phyloP scores from a whole-genome alignment of 2,329 filamentous ascomycete genomes.

The Trichoderma sp. region DNA sequence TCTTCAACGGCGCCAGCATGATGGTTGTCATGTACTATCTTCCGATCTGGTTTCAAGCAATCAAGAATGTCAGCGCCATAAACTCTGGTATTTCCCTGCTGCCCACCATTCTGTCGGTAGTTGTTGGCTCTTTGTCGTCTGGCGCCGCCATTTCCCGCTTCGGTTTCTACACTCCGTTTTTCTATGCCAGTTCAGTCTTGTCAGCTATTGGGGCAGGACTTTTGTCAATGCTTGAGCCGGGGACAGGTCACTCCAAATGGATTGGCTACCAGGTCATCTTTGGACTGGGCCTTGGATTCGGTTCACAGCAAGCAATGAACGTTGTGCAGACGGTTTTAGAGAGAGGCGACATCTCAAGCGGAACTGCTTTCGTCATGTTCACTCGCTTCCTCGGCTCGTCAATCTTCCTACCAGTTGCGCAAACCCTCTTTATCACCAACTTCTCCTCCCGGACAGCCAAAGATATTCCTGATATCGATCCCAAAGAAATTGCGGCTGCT shows the following conservation, averaged over 20 bases:
- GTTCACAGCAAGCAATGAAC: conserved; percentile 44
- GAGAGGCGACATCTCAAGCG: conserved; percentile 44
- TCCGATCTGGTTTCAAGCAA: conserved; percentile 51
- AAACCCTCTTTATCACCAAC: background rate
- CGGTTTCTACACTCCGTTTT: conserved; percentile 43
- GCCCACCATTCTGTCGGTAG: conserved; percentile 30
- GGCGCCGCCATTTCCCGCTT: conserved; percentile 29
- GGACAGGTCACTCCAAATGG: conserved; percentile 25
- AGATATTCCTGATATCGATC: background rate
- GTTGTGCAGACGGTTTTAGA: conserved; percentile 45
- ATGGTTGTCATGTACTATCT: conserved; percentile 39
- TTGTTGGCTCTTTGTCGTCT: conserved; percentile 28
- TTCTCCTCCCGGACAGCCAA: background rate
- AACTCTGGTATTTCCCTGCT: conserved; percentile 31
- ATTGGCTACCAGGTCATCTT: conserved; percentile 38
- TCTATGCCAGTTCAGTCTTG: conserved; percentile 35
- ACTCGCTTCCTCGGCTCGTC: conserved; percentile 42
- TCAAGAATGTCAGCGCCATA: conserved; percentile 35
- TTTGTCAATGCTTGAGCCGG: conserved; percentile 37
- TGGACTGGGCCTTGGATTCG: conserved; percentile 43
- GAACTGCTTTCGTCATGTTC: conserved; percentile 47
- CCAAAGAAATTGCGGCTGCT: background rate
- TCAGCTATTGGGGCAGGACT: conserved; percentile 39
- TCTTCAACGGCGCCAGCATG: conserved; percentile 5
- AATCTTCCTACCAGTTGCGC: conserved; percentile 43